These are phyloP conservation scores for Tuber calosporum DNA, from an alignment of 495 filamentous ascomycete species.

Conservation along the genomic window DNA sequence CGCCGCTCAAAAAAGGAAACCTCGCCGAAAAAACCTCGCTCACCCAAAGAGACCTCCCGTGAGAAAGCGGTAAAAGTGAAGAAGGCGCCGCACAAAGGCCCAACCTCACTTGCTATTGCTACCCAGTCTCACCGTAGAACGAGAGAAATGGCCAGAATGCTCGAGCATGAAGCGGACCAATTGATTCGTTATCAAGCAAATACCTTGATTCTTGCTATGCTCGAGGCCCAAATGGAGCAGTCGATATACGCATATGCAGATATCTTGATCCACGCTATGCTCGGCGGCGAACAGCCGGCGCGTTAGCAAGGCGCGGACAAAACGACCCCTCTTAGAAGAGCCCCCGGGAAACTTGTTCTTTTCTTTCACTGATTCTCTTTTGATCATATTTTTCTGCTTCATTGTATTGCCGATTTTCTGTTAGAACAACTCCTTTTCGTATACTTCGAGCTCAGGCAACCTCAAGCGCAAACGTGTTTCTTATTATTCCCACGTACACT, in stretches of 20 bases:
- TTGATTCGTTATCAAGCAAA: not conserved
- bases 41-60: not conserved
- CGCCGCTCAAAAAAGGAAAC: not conserved
- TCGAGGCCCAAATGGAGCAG: not conserved
- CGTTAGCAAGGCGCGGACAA: not conserved
- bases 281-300: not conserved
- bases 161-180: not conserved
- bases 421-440: not conserved
- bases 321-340: not conserved
- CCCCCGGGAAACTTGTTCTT: not conserved
- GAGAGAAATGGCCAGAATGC: not conserved
- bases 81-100: not conserved
- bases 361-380: not conserved
- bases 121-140: not conserved
- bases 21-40: not conserved
- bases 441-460: not conserved
- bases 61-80: not conserved
- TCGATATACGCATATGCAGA: not conserved
- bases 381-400: not conserved
- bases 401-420: not conserved
- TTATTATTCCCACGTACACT: not conserved
- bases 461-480: not conserved
- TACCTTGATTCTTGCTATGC: not conserved
- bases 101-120: not conserved
- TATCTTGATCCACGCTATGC: not conserved